Percentiles rank a stretch among this genome's conserved stretches.
Evolutionary conservation across 192 early-diverging fungal genomes (phyloP).

Genomic region (Polychytrium aggregatum): DNA sequence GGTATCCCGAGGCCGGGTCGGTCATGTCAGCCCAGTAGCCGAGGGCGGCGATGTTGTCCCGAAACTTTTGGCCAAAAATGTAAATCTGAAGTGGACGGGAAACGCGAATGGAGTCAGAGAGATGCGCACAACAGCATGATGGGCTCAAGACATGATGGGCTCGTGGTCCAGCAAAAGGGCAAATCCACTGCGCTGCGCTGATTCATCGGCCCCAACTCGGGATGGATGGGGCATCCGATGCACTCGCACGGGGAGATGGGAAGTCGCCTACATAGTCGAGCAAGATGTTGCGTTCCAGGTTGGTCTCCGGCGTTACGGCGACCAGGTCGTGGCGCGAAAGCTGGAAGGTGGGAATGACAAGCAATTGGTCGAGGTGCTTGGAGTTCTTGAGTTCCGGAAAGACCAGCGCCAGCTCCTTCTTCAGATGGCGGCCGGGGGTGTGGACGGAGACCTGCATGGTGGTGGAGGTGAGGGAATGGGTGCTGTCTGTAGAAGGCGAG

Average conservation of each 20-base stretch:
- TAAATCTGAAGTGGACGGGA: conserved; percentile 47
- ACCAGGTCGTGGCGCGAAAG: conserved; percentile 65
- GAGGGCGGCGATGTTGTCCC: conserved; percentile 28
- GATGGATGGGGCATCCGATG: too few relatives aligned
- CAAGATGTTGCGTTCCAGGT: conserved; percentile 70
- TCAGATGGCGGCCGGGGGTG: conserved; percentile 17
- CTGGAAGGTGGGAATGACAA: conserved; percentile 78
- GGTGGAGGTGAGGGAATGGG: too few relatives aligned
- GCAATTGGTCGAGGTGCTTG: conserved; percentile 26
- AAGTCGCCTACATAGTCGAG: conserved; percentile 52
- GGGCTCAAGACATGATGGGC: background rate
- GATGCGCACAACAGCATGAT: background rate
- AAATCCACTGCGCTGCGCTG: too few relatives aligned
- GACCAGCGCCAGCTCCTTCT: conserved; percentile 55
- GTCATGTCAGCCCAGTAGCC: conserved; percentile 85
- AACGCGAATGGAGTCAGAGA: conserved; percentile 2
- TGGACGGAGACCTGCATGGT: conserved; percentile 19
- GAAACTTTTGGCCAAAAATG: too few relatives aligned
- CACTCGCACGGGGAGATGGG: background rate
- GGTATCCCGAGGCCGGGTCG: conserved; percentile 82
- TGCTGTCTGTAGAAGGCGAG: too few relatives aligned
- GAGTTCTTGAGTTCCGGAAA: conserved; percentile 36
- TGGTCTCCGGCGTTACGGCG: conserved; percentile 52
- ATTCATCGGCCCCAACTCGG: too few relatives aligned
- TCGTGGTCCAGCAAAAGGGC: background rate